Evolutionary conservation across 83 land plant species (phyloP), one percentile per base, ranked within the genome.

Genomic region (Picea abies): DNA sequence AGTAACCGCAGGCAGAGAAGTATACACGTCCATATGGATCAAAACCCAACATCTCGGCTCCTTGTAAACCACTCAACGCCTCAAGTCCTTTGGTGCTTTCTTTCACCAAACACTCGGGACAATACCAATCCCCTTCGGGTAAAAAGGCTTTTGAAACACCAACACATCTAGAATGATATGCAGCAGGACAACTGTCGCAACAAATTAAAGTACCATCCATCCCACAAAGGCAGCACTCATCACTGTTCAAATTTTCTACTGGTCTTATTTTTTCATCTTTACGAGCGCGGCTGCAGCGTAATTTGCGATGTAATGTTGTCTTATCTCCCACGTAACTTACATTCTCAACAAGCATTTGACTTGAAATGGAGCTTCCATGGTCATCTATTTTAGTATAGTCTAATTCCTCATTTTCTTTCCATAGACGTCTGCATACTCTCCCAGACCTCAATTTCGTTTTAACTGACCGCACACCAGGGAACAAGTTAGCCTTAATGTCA

Each of bases 151-250:
- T 87, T 14, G 90, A 81, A 37, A 95, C 89, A 62, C 98, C 99
- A 22, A 97, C 95, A 83, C 99, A 97, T 44, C 95, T 92, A 60
- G 93, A 85, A 87, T 97, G 99, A 79, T 92, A 97, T 47, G 99
- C 99, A 87, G 96, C 96, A 83, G 99, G 99, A 52, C 99, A 97
- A 10, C 98, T 98, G 89, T 97, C 99, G 87, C 99, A 97, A 80
- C 98, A 97, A 29, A 97, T 91, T 84, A 97, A 88, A 81, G 61
- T 94, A 49, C 99, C 99, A 88, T 97, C 95, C 99, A 97, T 94
- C 84, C 90, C 91, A 80, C 99, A 97, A n/a, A 97, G 89, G 76
- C 93, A 92, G 82, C 99, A 97, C 32, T 97, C 99, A 83, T 97
- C 98, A 81, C 89, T 90, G 72, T 97, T 97, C 83, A 89, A 81